Evolutionary conservation across 164 flowering plant species (phyloP), one percentile per base, ranked within the genome.

Genomic region (Amborella trichopoda): DNA sequence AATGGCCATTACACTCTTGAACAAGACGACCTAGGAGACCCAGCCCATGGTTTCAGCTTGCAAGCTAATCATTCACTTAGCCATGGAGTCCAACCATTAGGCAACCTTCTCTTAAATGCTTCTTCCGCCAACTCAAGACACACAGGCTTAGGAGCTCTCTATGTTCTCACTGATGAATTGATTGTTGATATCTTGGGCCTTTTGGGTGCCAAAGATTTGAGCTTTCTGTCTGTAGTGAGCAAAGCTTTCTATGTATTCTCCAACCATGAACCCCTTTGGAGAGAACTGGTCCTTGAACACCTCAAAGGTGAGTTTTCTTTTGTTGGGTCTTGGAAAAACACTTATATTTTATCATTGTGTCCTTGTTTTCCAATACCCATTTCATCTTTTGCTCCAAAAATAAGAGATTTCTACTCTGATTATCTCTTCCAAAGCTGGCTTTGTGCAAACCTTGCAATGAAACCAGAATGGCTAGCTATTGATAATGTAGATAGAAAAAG

Each of bases 361-460:
- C 80, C 73, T 40, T 20, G 34, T 3, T 71, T 67, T 48, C 58
- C 26, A 28, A 39, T 50, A 23, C 49, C 3, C 58, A 22, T 19
- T 2, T 16, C 22, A 42, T 36, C 32, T 25, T 59, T 52, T 23
- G 61, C 70, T 38, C 59, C 86, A 62, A 60, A 50, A 46, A 73
- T 91, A 24, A 67, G 91, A 54, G 86, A 87, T 34, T 91, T 91
- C 53, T 91, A 82, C 57, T 87, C 96, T 23, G 96, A 93, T 65
- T 93, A 88, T 70, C 69, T 88, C 54, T 93, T 93, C 44, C 99
- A 88, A 63, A 93, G 99, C 47, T 93, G 99, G 95, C 67, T 93
- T 2, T 93, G 99, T 71, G 95, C 95, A 14, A 87, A 67, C 63
- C 85, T 93, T 42, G 99, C 82, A 69, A 88, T 93, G 95, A 88